Evolutionary conservation across 441 rosid genomes (phyloP).

Genomic region (Kokia cookei): DNA sequence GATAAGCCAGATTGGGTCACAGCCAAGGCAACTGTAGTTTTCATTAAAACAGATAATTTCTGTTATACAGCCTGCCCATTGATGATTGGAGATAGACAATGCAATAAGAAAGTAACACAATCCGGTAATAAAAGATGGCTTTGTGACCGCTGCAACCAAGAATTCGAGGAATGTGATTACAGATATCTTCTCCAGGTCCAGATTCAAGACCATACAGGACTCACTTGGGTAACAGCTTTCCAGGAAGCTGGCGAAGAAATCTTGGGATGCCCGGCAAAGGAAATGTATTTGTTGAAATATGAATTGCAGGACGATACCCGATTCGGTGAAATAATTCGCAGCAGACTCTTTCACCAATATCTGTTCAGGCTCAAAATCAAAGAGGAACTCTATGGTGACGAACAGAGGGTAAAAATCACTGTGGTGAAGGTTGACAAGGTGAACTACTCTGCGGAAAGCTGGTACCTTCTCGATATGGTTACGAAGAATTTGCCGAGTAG

Average conservation of each 20-base stretch:
- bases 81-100: constrained; percentile 85
- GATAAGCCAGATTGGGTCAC: constrained; percentile 87
- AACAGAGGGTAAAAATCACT: constrained; percentile 69
- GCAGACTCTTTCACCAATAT: constrained; percentile 54
- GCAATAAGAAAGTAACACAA: constrained; percentile 70
- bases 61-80: constrained; percentile 87
- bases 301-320: constrained; percentile 52
- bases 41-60: constrained; percentile 68
- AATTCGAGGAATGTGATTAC: constrained; percentile 77
- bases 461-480: constrained; percentile 48
- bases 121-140: constrained; percentile 59
- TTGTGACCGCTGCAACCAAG: constrained; percentile 87
- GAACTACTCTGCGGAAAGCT: constrained; percentile 57
- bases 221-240: constrained; percentile 84
- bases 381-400: constrained; percentile 80
- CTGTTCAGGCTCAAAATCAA: constrained; percentile 74
- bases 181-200: constrained; percentile 84
- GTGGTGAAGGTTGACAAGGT: constrained; percentile 61
- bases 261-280: constrained; percentile 67
- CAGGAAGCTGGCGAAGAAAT: constrained; percentile 87
- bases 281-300: constrained; percentile 55
- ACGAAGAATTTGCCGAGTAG: not conserved
- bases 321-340: constrained; percentile 45
- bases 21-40: constrained; percentile 54
- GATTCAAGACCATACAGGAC: constrained; percentile 81